Evolutionary conservation across 352 stramenopile genomes (phyloP).

Genomic region (Globisporangium apiculatum): DNA sequence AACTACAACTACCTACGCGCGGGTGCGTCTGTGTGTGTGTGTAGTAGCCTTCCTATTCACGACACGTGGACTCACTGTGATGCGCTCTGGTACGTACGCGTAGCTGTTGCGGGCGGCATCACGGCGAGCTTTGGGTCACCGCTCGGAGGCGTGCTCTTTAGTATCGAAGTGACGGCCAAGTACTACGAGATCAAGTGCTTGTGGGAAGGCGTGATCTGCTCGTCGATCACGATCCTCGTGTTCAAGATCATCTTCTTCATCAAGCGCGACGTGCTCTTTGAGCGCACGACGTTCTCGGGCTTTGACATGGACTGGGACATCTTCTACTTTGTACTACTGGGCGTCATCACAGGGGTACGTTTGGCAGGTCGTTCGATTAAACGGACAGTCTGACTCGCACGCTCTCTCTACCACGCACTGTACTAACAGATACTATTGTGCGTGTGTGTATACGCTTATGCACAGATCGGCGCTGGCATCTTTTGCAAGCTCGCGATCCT

Average conservation of each 20-base stretch:
- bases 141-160: constrained; percentile 72
- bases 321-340: constrained; percentile 62
- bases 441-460: too few species aligned
- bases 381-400: too few species aligned
- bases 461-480: constrained; percentile 48
- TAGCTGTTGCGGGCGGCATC: constrained; percentile 66
- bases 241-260: constrained; percentile 75
- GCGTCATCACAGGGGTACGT: constrained; percentile 60
- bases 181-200: constrained; percentile 85
- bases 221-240: constrained; percentile 68
- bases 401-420: too few species aligned
- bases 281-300: constrained; percentile 64
- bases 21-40: constrained; percentile 16
- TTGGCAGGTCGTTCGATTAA: constrained; percentile 23
- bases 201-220: constrained; percentile 79
- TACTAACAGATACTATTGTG: too few species aligned
- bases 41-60: background rate
- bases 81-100: background rate
- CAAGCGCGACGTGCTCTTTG: constrained; percentile 66
- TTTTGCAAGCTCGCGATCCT: constrained; percentile 52
- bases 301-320: constrained; percentile 81
- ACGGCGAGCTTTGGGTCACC: constrained; percentile 78
- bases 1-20: constrained; percentile 66
- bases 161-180: constrained; percentile 79
- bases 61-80: background rate